These are phyloP conservation scores for Ormosia emarginata DNA, from an alignment of 306 rosid species.

Conservation along the genomic window DNA sequence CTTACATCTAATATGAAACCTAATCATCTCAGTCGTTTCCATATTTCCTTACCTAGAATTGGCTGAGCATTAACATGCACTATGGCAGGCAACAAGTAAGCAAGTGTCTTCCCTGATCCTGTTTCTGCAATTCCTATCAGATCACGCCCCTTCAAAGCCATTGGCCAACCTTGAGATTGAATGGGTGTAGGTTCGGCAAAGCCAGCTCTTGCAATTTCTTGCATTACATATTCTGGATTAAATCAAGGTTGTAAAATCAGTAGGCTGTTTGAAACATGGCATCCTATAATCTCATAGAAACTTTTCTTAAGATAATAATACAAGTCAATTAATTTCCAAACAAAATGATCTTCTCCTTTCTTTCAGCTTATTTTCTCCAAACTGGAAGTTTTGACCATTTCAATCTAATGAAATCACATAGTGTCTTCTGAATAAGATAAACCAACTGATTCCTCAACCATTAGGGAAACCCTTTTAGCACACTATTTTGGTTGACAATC, in stretches of 20 bases:
- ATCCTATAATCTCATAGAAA: background rate
- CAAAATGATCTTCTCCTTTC: background rate
- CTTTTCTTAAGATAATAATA: background rate
- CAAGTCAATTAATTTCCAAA: background rate
- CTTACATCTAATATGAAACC: background rate
- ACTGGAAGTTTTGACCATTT: background rate
- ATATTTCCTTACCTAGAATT: conserved; percentile 55
- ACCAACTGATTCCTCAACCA: background rate
- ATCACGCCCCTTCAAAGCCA: conserved; percentile 97
- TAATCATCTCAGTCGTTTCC: conserved; percentile 1
- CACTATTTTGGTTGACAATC: background rate
- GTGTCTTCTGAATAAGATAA: background rate
- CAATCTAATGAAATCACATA: background rate
- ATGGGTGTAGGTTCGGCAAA: conserved; percentile 95
- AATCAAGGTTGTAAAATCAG: conserved; percentile 19
- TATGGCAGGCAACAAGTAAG: conserved; percentile 92
- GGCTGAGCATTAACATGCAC: conserved; percentile 99
- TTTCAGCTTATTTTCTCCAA: background rate
- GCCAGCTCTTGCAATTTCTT: conserved; percentile 87
- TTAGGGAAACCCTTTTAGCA: background rate
- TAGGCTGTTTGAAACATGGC: background rate
- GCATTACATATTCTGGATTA: conserved; percentile 71
- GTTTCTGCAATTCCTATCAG: conserved; percentile 98
- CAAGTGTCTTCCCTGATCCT: conserved; percentile 98
- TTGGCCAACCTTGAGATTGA: conserved; percentile 99